Evolutionary conservation across 2,329 filamentous ascomycete species (phyloP).

Genomic region (Plenodomus lindquistii): DNA sequence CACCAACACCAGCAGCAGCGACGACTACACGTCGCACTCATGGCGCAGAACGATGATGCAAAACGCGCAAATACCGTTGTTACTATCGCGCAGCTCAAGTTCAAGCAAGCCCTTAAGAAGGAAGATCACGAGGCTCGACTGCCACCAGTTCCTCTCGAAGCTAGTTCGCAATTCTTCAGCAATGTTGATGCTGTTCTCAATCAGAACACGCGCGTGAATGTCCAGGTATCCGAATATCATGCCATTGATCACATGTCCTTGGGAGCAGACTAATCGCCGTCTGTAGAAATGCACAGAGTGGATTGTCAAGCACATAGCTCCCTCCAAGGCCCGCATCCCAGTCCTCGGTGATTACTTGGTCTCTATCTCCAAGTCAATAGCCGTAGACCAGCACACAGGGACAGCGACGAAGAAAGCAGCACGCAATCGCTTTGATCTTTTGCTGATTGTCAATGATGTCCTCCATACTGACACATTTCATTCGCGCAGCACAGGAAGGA

Average conservation of each 20-base stretch:
- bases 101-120: slow-evolving; percentile 32
- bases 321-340: slow-evolving; percentile 66
- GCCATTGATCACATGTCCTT: slow-evolving; percentile 16
- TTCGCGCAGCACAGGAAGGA: slow-evolving; percentile 10
- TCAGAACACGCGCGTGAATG: slow-evolving; percentile 32
- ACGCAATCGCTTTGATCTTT: slow-evolving; percentile 72
- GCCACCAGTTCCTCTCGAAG: slow-evolving; percentile 23
- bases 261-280: slow-evolving; percentile 39
- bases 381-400: slow-evolving; percentile 18
- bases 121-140: slow-evolving; percentile 21
- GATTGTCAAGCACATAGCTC: slow-evolving; percentile 73
- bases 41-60: slow-evolving; percentile 25
- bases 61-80: slow-evolving; percentile 29
- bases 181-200: slow-evolving; percentile 32
- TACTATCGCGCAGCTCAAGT: slow-evolving; percentile 34
- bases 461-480: slow-evolving; percentile 56
- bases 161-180: slow-evolving; percentile 28
- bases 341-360: slow-evolving; percentile 77
- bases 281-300: slow-evolving; percentile 82
- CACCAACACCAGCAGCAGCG: slow-evolving; percentile 5
- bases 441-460: slow-evolving; percentile 79
- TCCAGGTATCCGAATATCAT: slow-evolving; percentile 39
- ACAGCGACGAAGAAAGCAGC: slow-evolving; percentile 55
- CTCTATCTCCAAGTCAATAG: slow-evolving; percentile 66
- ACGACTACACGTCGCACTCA: slow-evolving; percentile 9